phyloP scores from a whole-genome alignment of 495 filamentous ascomycete genomes.

The Lichina pygmaea region DNA sequence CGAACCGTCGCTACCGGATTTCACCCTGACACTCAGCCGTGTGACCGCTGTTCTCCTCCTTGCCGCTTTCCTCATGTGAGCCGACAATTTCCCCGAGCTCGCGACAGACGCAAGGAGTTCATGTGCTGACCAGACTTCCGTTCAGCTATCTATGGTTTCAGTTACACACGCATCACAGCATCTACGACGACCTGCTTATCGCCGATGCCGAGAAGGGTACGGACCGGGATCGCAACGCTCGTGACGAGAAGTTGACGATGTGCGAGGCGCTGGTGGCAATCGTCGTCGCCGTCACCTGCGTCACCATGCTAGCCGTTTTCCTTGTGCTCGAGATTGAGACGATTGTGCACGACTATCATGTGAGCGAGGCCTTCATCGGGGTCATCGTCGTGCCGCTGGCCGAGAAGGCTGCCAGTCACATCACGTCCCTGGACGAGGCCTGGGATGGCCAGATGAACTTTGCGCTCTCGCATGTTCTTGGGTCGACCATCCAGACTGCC shows the following conservation, averaged over 20 bases:
- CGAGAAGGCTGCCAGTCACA: conserved; percentile 75
- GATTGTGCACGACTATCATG: conserved; percentile 32
- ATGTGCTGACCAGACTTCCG: not conserved
- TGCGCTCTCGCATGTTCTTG: conserved; percentile 70
- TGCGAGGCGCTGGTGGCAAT: conserved; percentile 48
- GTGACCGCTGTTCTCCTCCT: conserved; percentile 55
- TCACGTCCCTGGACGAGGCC: conserved; percentile 77
- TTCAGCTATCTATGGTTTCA: conserved; percentile 64
- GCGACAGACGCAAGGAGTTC: not conserved
- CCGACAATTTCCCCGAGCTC: not conserved
- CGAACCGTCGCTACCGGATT: conserved; percentile 15
- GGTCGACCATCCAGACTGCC: conserved; percentile 70
- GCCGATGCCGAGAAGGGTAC: conserved; percentile 41
- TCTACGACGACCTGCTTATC: conserved; percentile 46
- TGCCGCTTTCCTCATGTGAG: conserved; percentile 36
- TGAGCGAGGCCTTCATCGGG: conserved; percentile 61
- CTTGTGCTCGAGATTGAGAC: conserved; percentile 55
- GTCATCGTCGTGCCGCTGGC: conserved; percentile 60
- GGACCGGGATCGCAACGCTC: conserved; percentile 35
- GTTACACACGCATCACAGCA: conserved; percentile 51
- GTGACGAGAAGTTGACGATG: conserved; percentile 48
- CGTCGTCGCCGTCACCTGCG: conserved; percentile 36
- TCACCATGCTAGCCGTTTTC: conserved; percentile 57
- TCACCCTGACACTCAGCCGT: conserved; percentile 41
- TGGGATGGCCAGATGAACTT: conserved; percentile 78